A percentile compares a stretch with the other conserved stretches of the same genome.
These are phyloP conservation scores for Aeschynomene evenia DNA, from an alignment of 306 rosid species.

Conservation along the genomic window DNA sequence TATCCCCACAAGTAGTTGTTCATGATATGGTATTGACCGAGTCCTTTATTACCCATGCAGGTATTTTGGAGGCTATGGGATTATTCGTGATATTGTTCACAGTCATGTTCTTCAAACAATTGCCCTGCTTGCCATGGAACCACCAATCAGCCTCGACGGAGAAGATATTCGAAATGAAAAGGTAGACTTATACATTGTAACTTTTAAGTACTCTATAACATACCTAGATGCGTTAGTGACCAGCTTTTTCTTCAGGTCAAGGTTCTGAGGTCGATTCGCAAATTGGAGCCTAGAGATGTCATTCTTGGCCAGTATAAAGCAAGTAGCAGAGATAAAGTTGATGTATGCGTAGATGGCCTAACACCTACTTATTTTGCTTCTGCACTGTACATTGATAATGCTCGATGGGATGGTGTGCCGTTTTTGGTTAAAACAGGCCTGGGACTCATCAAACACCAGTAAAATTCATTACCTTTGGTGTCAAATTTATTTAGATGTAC, in stretches of 20 bases:
- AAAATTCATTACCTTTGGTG: slow-evolving; percentile 16
- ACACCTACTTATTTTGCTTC: slow-evolving; percentile 89
- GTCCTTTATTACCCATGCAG: slow-evolving; percentile 41
- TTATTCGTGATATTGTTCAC: slow-evolving; percentile 83
- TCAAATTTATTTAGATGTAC: background rate
- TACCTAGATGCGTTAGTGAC: slow-evolving; percentile 22
- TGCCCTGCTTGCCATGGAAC: slow-evolving; percentile 96
- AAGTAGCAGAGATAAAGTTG: slow-evolving; percentile 49
- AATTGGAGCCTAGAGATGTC: slow-evolving; percentile 72
- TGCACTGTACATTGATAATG: slow-evolving; percentile 81
- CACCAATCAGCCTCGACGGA: slow-evolving; percentile 85
- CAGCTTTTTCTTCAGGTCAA: slow-evolving; percentile 70
- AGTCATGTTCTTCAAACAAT: slow-evolving; percentile 88
- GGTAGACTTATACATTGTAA: slow-evolving; percentile 47
- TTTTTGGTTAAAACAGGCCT: slow-evolving; percentile 82
- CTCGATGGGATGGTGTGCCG: slow-evolving; percentile 99
- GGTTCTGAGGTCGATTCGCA: slow-evolving; percentile 77
- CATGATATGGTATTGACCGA: slow-evolving; percentile 21
- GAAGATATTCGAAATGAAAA: slow-evolving; percentile 95
- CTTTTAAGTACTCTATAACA: slow-evolving; percentile 6
- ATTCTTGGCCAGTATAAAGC: slow-evolving; percentile 89
- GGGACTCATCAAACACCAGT: slow-evolving; percentile 93
- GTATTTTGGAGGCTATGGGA: slow-evolving; percentile 83
- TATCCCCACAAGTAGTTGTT: slow-evolving; percentile 6
- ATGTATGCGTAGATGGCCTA: slow-evolving; percentile 49